A percentile compares a stretch with the other conserved stretches of the same genome.
Conservation (phyloP, 768 basidiomycete genomes). For the Collybiopsis luxurians region DNA sequence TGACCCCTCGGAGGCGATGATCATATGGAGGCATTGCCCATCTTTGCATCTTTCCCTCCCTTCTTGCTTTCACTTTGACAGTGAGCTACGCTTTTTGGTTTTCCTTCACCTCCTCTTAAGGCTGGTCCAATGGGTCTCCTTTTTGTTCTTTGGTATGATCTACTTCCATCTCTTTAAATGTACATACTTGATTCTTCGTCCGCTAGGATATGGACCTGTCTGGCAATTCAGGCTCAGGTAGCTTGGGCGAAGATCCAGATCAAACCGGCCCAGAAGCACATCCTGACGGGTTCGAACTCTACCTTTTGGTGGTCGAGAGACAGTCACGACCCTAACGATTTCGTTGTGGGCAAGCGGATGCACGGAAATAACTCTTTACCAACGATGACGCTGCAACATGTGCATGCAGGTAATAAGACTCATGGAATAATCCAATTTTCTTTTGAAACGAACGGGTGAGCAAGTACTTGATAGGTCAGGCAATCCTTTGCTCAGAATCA, state of each 20-base stretch:
- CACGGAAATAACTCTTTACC: background rate
- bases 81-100: background rate
- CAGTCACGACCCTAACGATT: background rate
- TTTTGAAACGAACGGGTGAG: background rate
- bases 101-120: background rate
- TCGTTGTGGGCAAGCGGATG: background rate
- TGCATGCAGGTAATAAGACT: background rate
- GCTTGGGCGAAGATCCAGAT: background rate
- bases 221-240: background rate
- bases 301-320: background rate
- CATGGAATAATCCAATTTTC: background rate
- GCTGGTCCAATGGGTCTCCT: slow-evolving; percentile 3
- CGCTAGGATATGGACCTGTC: background rate
- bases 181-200: background rate
- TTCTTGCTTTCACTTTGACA: slow-evolving; percentile 2
- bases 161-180: background rate
- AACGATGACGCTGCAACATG: background rate
- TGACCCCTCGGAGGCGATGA: background rate
- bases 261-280: background rate
- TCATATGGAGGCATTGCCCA: slow-evolving; percentile 3
- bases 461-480: background rate
- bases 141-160: background rate
- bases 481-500: background rate
- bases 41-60: background rate
- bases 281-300: background rate